Base-by-base conservation (phyloP, 805 yeast genomes). In the Spencermartinsiella europaea region DNA sequence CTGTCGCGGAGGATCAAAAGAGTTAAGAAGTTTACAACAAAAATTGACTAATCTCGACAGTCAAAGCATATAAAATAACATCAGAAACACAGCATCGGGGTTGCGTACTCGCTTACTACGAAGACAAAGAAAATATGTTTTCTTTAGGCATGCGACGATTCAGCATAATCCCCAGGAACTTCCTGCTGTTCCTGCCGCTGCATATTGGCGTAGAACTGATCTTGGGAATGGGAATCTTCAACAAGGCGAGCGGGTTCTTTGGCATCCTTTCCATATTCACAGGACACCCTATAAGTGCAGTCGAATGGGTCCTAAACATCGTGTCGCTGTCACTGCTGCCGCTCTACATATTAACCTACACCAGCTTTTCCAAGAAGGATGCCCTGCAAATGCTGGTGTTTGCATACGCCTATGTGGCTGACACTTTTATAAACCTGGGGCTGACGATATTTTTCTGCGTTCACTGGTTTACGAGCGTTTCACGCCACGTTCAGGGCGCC, bases 191-290 rank as follows among this genome's bases (percentile, higher is more conserved):
- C 44, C 66, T 87, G 3, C 96, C 98, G 3, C 74, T 91, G 21
- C 87, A 84, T 60, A 73, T 85, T 20, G 98, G 97, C 12, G 95
- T 89, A 20, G 98, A 91, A 63, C 63, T 87, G 1, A 77, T 84
- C 17, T 71, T 89, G 3, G 83, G 86, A 1, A 71, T 85, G 33
- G 84, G 90, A 14, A 75, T 89, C 33, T 73, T 90, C 52, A 91
- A 91, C 69, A 90, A 90, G 62, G 86, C 90, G 54, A 81, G 95
- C 48, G 96, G 98, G 7, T 71, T 81, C 17, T 91, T 83, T 64
- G 99, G 97, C 22, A 70, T 91, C 31, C 69, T 89, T 19, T 89
- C 97, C 0, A 64, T 91, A 21, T 76, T 91, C 59, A 90, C 97
- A 0, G 73, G 96, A 1, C 96, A 90, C 60, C 93, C 93, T 1